A percentile compares a stretch with the other conserved stretches of the same genome.
Conservation (phyloP, 345 rosid species). For the Durio zibethinus region DNA sequence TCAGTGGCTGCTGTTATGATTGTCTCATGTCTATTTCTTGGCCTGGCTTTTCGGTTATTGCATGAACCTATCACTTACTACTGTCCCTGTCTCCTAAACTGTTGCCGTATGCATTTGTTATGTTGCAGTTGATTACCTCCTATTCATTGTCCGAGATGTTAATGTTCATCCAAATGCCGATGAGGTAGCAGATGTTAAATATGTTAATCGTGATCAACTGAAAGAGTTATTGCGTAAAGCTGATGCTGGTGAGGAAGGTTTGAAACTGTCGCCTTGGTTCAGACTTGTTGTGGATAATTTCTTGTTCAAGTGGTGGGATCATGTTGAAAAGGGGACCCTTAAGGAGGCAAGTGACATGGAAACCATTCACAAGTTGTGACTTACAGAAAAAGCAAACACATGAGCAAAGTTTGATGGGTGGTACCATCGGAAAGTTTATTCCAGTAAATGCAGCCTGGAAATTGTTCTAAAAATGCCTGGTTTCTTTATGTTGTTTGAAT, state of each 20-base stretch:
- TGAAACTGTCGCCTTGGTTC: constrained; percentile 92
- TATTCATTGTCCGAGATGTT: constrained; percentile 81
- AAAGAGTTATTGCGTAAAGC: constrained; percentile 82
- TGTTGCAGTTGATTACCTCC: constrained; percentile 83
- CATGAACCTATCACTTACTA: not conserved
- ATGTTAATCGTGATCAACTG: constrained; percentile 67
- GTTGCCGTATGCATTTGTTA: not conserved
- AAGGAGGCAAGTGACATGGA: constrained; percentile 64
- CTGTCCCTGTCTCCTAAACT: not conserved
- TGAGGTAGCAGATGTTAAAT: constrained; percentile 73
- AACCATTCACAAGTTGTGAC: constrained; percentile 69
- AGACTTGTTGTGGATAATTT: constrained; percentile 84
- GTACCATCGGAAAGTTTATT: not conserved
- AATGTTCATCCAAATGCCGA: constrained; percentile 71
- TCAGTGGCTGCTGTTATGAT: not conserved
- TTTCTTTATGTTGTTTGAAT: not conserved
- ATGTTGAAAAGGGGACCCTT: constrained; percentile 69
- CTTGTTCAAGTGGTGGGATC: constrained; percentile 95
- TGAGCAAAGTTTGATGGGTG: not conserved
- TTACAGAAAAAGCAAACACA: constrained; percentile 12
- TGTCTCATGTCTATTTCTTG: not conserved
- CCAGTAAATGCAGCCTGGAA: constrained; percentile 6
- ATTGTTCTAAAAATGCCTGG: not conserved
- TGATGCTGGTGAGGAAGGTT: constrained; percentile 78
- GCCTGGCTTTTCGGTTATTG: not conserved